phyloP scores from a whole-genome alignment of 2,329 filamentous ascomycete species.

The Onygenales sp. region DNA sequence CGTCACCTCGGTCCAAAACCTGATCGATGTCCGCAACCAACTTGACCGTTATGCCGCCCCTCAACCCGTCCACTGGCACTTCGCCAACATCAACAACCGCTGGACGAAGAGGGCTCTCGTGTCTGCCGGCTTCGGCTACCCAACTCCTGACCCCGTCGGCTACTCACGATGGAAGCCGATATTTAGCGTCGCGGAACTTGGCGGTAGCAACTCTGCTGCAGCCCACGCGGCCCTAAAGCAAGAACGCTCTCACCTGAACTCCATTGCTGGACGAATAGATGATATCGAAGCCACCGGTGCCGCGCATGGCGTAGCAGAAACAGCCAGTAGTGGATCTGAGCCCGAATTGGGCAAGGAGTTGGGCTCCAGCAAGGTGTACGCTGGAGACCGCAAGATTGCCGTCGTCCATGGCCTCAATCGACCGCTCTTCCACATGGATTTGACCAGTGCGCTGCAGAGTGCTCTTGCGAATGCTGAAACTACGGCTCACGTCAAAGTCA shows the following conservation, averaged over 20 bases:
- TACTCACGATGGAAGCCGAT: conserved; percentile 82
- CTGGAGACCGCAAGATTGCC: conserved; percentile 38
- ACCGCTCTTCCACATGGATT: conserved; percentile 87
- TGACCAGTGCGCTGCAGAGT: conserved; percentile 80
- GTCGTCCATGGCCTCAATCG: conserved; percentile 78
- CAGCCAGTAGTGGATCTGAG: conserved; percentile 20
- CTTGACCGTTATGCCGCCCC: conserved; percentile 77
- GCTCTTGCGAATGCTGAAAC: conserved; percentile 68
- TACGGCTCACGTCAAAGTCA: conserved; percentile 1
- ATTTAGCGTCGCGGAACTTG: conserved; percentile 83
- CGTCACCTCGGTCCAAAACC: conserved; percentile 79
- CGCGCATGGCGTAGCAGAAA: conserved; percentile 6
- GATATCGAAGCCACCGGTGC: background rate
- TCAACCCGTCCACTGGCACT: conserved; percentile 84
- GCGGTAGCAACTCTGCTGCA: conserved; percentile 60
- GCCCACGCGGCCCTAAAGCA: conserved; percentile 58
- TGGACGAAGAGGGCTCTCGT: conserved; percentile 90
- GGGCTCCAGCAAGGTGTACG: conserved; percentile 39
- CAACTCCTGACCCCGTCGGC: conserved; percentile 45
- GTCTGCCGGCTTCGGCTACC: conserved; percentile 80
- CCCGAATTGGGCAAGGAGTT: conserved; percentile 37
- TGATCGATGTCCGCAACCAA: conserved; percentile 92
- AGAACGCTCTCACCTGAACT: conserved; percentile 34
- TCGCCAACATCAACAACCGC: conserved; percentile 84
- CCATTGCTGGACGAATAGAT: conserved; percentile 15